Percentiles rank a stretch among this genome's conserved stretches.
phyloP scores from a whole-genome alignment of 768 basidiomycete species.

The Lentinula detonsa region DNA sequence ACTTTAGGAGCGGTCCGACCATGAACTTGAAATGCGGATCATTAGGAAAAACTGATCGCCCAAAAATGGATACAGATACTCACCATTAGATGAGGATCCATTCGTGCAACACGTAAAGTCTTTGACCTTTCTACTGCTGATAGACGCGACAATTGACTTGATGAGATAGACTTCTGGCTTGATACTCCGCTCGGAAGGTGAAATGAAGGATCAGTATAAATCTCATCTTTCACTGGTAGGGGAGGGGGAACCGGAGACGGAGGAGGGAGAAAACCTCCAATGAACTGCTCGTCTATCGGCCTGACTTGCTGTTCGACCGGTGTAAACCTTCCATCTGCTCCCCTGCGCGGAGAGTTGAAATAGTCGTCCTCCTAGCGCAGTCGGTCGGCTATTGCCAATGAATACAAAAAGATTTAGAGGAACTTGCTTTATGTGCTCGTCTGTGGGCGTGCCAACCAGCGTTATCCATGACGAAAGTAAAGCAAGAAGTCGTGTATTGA shows the following conservation, averaged over 20 bases:
- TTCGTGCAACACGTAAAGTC: slow-evolving; percentile 49
- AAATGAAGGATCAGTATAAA: slow-evolving; percentile 15
- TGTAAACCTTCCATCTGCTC: slow-evolving; percentile 42
- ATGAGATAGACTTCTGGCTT: slow-evolving; percentile 24
- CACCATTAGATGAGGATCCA: slow-evolving; percentile 75
- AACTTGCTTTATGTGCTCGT: slow-evolving; percentile 49
- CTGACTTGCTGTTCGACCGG: slow-evolving; percentile 48
- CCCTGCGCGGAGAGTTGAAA: slow-evolving; percentile 25
- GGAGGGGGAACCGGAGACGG: slow-evolving; percentile 40
- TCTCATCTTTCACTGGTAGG: slow-evolving; percentile 42
- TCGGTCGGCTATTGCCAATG: background rate
- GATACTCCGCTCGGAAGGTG: slow-evolving; percentile 12
- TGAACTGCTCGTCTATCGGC: slow-evolving; percentile 58
- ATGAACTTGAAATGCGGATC: slow-evolving; percentile 50
- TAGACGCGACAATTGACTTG: slow-evolving; percentile 41
- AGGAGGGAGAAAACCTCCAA: slow-evolving; percentile 46
- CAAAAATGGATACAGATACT: slow-evolving; percentile 7
- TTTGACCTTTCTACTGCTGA: slow-evolving; percentile 63
- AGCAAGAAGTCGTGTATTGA: slow-evolving; percentile 28
- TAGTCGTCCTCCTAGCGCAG: slow-evolving; percentile 20
- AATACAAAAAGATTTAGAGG: slow-evolving; percentile 14
- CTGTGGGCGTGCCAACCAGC: slow-evolving; percentile 72
- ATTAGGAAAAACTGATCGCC: background rate
- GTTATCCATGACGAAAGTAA: slow-evolving; percentile 51
- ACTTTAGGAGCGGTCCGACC: slow-evolving; percentile 81